Percentiles rank a stretch among this genome's conserved stretches.
phyloP scores from a whole-genome alignment of 2,329 filamentous ascomycete species.

The Blastomyces gilchristii region DNA sequence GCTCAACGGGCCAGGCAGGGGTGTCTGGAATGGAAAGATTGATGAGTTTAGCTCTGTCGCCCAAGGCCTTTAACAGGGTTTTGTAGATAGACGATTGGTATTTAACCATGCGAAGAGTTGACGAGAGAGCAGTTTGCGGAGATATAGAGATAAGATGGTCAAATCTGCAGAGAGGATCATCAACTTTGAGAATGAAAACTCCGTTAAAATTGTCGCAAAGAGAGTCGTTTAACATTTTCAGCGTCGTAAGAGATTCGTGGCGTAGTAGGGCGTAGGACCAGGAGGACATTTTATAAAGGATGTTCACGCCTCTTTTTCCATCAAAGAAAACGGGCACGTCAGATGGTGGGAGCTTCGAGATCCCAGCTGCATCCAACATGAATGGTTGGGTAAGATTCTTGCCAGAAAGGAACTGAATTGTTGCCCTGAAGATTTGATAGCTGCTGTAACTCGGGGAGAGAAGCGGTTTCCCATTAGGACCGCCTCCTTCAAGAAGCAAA shows the following conservation, averaged over 20 bases:
- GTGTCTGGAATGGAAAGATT: constrained; percentile 41
- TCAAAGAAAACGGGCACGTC: constrained; percentile 68
- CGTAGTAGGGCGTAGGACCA: constrained; percentile 71
- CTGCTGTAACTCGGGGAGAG: constrained; percentile 74
- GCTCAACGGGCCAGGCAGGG: constrained; percentile 41
- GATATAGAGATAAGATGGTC: constrained; percentile 42
- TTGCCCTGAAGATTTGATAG: constrained; percentile 90
- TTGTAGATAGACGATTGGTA: constrained; percentile 44
- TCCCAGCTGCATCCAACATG: constrained; percentile 30
- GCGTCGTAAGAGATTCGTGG: constrained; percentile 62
- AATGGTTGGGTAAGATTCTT: constrained; percentile 64
- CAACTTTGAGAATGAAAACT: constrained; percentile 60
- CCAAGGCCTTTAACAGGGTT: constrained; percentile 60
- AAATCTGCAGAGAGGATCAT: constrained; percentile 44
- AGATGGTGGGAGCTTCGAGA: constrained; percentile 25
- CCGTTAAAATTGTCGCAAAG: constrained; percentile 70
- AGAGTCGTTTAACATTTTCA: constrained; percentile 64
- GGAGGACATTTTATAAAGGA: constrained; percentile 80
- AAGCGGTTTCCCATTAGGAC: constrained; percentile 57
- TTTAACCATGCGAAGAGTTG: constrained; percentile 19
- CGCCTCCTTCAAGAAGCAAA: constrained; percentile 67
- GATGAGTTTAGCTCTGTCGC: constrained; percentile 62
- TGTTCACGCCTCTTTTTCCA: constrained; percentile 60
- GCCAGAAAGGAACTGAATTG: constrained; percentile 72
- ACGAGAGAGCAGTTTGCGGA: constrained; percentile 21